Conservation (phyloP, 2,329 filamentous ascomycete species). For the Ceratocystis colombiana region DNA sequence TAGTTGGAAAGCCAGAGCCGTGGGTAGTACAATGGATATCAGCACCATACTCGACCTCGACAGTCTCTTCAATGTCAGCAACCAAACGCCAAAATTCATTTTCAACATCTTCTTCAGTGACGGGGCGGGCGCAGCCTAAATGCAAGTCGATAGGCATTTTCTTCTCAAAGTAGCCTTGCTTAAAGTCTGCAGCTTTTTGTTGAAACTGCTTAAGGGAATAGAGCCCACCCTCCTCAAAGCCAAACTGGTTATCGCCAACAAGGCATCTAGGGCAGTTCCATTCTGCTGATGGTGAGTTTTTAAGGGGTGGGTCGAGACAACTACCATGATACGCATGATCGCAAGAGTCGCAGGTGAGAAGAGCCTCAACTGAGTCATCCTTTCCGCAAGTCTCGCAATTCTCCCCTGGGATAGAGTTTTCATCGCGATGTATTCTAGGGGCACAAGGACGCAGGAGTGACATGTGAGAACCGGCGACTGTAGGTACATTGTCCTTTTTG, state of each 20-base stretch:
- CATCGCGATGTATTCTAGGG: constrained; percentile 52
- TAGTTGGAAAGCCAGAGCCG: constrained; percentile 89
- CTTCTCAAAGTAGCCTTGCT: constrained; percentile 82
- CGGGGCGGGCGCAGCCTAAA: constrained; percentile 66
- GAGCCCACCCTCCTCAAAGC: constrained; percentile 90
- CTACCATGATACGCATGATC: constrained; percentile 77
- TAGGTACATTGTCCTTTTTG: constrained; percentile 70
- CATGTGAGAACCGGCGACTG: constrained; percentile 94
- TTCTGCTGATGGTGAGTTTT: constrained; percentile 66
- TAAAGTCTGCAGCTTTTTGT: constrained; percentile 90
- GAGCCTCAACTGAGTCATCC: constrained; percentile 57
- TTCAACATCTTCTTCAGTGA: constrained; percentile 92
- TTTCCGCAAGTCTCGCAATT: constrained; percentile 82
- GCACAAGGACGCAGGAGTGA: constrained; percentile 77
- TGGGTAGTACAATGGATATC: constrained; percentile 98
- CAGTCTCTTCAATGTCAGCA: constrained; percentile 84
- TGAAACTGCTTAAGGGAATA: constrained; percentile 96
- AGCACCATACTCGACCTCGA: constrained; percentile 95
- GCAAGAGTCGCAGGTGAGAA: constrained; percentile 83
- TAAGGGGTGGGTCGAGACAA: constrained; percentile 80
- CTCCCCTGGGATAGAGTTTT: constrained; percentile 41
- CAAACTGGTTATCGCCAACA: constrained; percentile 92
- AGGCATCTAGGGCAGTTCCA: constrained; percentile 96
- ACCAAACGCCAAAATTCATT: constrained; percentile 94
- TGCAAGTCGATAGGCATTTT: constrained; percentile 83